These are phyloP conservation scores for Kuraishia borneana DNA, from an alignment of 805 yeast species.

Conservation along the genomic window DNA sequence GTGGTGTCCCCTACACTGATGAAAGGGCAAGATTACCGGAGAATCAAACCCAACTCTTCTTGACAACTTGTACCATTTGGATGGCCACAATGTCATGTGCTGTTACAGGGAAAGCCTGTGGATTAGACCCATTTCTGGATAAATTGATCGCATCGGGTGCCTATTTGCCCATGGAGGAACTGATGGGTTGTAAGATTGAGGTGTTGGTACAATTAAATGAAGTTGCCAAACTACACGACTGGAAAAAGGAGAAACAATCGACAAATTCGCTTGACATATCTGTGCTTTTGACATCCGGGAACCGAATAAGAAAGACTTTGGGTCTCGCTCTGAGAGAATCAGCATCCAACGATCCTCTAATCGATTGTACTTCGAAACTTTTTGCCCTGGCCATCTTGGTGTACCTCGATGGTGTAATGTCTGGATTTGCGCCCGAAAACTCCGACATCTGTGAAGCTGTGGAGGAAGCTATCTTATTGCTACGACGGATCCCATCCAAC, in stretches of 20 bases:
- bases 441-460: conserved; percentile 1
- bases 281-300: not conserved
- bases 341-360: not conserved
- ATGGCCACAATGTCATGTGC: not conserved
- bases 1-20: not conserved
- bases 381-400: conserved; percentile 2
- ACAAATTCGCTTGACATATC: not conserved
- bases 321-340: not conserved
- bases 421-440: not conserved
- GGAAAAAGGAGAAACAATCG: not conserved
- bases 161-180: not conserved
- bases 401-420: not conserved
- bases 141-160: not conserved
- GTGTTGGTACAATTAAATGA: not conserved
- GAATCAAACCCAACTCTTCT: not conserved
- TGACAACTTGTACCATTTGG: not conserved
- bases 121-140: not conserved
- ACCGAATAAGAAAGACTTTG: not conserved
- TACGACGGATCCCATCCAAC: not conserved
- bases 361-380: not conserved
- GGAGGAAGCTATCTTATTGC: not conserved
- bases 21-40: not conserved
- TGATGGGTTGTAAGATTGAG: not conserved
- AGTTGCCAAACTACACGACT: not conserved
- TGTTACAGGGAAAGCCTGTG: not conserved